Evolutionary conservation across 192 early-diverging fungal genomes (phyloP).

Genomic region (Backusella morwellensis): DNA sequence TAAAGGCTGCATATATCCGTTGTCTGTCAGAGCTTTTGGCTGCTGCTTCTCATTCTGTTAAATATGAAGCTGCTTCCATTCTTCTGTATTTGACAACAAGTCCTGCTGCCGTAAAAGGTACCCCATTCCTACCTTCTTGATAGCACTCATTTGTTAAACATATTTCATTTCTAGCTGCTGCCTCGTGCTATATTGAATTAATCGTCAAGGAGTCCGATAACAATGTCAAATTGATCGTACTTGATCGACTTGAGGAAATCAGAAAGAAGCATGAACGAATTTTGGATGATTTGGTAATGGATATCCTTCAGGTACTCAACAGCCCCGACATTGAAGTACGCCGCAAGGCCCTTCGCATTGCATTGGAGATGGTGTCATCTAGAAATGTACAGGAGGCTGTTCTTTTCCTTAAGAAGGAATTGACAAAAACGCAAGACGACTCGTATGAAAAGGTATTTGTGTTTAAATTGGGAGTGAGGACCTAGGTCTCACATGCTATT

Average conservation of each 20-base stretch:
- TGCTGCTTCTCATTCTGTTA: conserved; percentile 82
- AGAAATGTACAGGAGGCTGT: conserved; percentile 95
- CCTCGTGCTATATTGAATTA: conserved; percentile 87
- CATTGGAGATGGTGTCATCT: conserved; percentile 85
- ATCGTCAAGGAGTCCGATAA: conserved; percentile 94
- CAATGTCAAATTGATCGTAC: conserved; percentile 96
- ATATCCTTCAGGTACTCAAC: conserved; percentile 85
- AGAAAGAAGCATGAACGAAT: conserved; percentile 86
- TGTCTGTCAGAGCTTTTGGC: conserved; percentile 85
- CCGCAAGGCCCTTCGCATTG: conserved; percentile 80
- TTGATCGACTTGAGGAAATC: conserved; percentile 87
- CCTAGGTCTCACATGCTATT: conserved; percentile 56
- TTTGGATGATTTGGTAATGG: conserved; percentile 91
- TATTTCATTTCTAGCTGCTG: conserved; percentile 61
- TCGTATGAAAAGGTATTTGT: conserved; percentile 78
- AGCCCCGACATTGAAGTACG: conserved; percentile 95
- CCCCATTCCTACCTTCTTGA: neutral
- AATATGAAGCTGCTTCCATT: conserved; percentile 96
- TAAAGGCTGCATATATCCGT: conserved; percentile 85
- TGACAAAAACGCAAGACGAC: conserved; percentile 87
- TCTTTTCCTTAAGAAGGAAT: conserved; percentile 91
- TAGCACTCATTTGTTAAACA: neutral
- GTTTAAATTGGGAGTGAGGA: neutral
- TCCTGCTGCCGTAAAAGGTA: conserved; percentile 89
- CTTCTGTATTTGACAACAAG: conserved; percentile 85